These are phyloP conservation scores for Xylaria acuta DNA, from an alignment of 495 filamentous ascomycete genomes.

Conservation along the genomic window DNA sequence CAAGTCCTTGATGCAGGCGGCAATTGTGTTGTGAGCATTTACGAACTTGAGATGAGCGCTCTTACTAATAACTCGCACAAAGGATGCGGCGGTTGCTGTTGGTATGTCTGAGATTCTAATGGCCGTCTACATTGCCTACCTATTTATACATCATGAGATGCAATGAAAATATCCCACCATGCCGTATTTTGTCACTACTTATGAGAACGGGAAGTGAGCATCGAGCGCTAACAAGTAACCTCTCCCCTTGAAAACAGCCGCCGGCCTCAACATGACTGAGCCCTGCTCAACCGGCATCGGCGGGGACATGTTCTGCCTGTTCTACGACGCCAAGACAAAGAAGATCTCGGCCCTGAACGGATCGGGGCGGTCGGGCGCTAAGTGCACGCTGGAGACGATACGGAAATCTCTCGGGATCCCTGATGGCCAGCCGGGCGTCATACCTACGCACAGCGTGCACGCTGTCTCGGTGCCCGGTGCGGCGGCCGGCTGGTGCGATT, in stretches of 20 bases:
- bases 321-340: slow-evolving; percentile 82
- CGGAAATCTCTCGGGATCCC: slow-evolving; percentile 71
- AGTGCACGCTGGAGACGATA: slow-evolving; percentile 71
- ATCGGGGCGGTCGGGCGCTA: slow-evolving; percentile 79
- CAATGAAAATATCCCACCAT: background rate
- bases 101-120: slow-evolving; percentile 45
- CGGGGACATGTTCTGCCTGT: slow-evolving; percentile 97
- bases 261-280: slow-evolving; percentile 91
- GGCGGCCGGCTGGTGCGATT: slow-evolving; percentile 93
- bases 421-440: slow-evolving; percentile 64
- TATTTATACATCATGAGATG: background rate
- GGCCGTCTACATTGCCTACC: background rate
- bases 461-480: slow-evolving; percentile 88
- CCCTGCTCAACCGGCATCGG: slow-evolving; percentile 95
- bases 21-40: slow-evolving; percentile 80
- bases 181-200: background rate
- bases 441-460: slow-evolving; percentile 80
- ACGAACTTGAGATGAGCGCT: background rate
- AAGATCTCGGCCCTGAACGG: slow-evolving; percentile 88
- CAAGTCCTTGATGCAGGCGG: slow-evolving; percentile 83
- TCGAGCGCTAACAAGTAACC: background rate
- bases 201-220: background rate
- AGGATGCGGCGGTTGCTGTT: slow-evolving; percentile 95
- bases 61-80: slow-evolving; percentile 4
- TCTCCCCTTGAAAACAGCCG: slow-evolving; percentile 57